Conservation (phyloP, 257 asterid species). For the Parsonsia alboflavescens region DNA sequence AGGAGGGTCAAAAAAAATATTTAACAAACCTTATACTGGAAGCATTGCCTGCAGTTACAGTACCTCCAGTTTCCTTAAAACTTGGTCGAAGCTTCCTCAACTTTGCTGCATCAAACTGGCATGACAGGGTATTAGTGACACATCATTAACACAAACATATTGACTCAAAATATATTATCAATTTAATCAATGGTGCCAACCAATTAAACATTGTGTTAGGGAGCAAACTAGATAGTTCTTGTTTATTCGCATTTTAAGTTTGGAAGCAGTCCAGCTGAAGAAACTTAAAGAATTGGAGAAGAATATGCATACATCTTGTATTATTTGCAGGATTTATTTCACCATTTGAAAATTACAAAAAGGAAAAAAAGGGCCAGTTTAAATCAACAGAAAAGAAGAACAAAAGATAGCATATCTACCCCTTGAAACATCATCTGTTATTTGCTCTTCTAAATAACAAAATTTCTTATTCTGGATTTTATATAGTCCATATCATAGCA, state of each 20-base stretch:
- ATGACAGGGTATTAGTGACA: conserved; percentile 15
- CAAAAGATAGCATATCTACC: not conserved
- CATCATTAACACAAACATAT: not conserved
- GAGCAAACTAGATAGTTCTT: too few relatives aligned
- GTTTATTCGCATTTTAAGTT: too few relatives aligned
- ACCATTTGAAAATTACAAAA: not conserved
- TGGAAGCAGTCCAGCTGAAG: not conserved
- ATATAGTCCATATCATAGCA: not conserved
- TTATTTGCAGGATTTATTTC: not conserved
- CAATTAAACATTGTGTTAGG: not conserved
- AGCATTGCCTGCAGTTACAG: conserved; percentile 97
- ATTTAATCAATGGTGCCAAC: not conserved
- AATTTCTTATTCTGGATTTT: not conserved
- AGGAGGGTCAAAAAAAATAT: not conserved
- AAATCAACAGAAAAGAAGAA: not conserved
- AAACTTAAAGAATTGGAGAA: not conserved
- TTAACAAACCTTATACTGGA: conserved; percentile 82
- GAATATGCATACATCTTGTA: not conserved
- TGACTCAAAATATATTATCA: not conserved
- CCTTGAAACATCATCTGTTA: not conserved
- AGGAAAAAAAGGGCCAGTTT: not conserved
- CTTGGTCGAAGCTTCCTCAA: conserved; percentile 94
- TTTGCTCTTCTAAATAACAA: not conserved
- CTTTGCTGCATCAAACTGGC: conserved; percentile 90
- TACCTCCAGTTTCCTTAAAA: conserved; percentile 93